Evolutionary conservation across 1,284 basidiomycete species (phyloP).

Genomic region (Leccinum glutinopallens): DNA sequence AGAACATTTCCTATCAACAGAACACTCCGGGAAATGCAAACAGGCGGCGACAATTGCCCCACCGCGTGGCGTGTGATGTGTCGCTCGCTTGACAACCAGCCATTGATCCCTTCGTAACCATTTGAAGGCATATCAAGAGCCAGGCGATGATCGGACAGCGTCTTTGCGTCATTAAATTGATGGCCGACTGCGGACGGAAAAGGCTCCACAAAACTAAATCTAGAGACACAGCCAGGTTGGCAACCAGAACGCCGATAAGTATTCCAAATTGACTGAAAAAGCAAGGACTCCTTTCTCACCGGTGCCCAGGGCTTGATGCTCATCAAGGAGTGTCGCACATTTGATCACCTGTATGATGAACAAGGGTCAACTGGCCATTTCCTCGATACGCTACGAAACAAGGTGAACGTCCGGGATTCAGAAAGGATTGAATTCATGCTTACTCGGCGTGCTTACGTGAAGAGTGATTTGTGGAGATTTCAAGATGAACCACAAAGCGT

Average conservation of each 20-base stretch:
- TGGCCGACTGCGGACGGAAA: not conserved
- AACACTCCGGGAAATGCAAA: not conserved
- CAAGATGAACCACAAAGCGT: not conserved
- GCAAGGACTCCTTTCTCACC: conserved; percentile 8
- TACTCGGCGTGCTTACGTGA: conserved; percentile 6
- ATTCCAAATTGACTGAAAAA: conserved; percentile 17
- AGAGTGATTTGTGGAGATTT: not conserved
- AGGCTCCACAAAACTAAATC: conserved; percentile 3
- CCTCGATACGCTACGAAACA: conserved; percentile 6
- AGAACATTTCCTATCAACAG: not conserved
- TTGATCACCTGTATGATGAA: not conserved
- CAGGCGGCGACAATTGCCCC: not conserved
- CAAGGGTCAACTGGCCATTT: conserved; percentile 3
- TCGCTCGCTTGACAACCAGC: conserved; percentile 5
- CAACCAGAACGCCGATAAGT: conserved; percentile 6
- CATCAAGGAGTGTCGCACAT: conserved; percentile 1
- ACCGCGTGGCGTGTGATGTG: not conserved
- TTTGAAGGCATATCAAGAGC: conserved; percentile 5
- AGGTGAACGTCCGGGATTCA: not conserved
- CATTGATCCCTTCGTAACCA: not conserved
- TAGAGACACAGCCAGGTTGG: not conserved
- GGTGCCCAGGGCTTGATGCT: conserved; percentile 5
- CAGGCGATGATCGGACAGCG: conserved; percentile 12
- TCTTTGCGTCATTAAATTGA: conserved; percentile 5
- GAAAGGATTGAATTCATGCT: conserved; percentile 8